A percentile compares a stretch with the other conserved stretches of the same genome.
Conservation (phyloP, 208 protist genomes). For the Tritrichomonas musculus region DNA sequence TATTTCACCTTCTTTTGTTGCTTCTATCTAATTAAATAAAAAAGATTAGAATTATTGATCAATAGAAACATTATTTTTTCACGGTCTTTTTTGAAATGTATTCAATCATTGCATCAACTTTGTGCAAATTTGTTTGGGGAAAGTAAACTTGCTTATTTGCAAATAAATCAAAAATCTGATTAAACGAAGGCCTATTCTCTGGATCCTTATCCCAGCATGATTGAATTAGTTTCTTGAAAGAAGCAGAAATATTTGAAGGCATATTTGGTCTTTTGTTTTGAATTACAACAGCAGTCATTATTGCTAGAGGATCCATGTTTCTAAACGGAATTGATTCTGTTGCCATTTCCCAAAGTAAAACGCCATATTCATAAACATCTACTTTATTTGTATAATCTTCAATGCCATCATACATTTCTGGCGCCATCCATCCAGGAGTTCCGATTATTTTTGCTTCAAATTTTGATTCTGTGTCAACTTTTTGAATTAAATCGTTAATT, state of each 20-base stretch:
- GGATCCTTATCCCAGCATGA: background rate
- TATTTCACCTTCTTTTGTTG: too few relatives aligned
- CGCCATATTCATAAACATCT: background rate
- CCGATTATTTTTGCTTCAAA: background rate
- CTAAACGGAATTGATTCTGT: background rate
- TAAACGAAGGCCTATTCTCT: background rate
- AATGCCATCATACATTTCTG: background rate
- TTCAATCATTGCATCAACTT: background rate
- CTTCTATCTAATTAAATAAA: too few relatives aligned
- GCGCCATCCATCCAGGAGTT: background rate
- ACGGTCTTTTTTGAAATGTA: too few relatives aligned
- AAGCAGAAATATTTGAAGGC: background rate
- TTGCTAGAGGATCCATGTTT: background rate
- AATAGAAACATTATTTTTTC: too few relatives aligned
- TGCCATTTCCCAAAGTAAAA: background rate
- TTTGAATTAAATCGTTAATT: too few relatives aligned
- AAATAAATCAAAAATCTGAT: background rate
- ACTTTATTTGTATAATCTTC: background rate
- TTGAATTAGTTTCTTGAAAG: background rate
- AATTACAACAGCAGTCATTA: background rate
- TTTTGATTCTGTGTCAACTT: background rate
- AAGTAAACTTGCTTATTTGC: background rate
- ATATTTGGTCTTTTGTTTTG: background rate
- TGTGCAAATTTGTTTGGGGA: background rate
- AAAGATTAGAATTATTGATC: too few relatives aligned